phyloP scores from a whole-genome alignment of 2,329 filamentous ascomycete genomes.

The Xylariales sp. region DNA sequence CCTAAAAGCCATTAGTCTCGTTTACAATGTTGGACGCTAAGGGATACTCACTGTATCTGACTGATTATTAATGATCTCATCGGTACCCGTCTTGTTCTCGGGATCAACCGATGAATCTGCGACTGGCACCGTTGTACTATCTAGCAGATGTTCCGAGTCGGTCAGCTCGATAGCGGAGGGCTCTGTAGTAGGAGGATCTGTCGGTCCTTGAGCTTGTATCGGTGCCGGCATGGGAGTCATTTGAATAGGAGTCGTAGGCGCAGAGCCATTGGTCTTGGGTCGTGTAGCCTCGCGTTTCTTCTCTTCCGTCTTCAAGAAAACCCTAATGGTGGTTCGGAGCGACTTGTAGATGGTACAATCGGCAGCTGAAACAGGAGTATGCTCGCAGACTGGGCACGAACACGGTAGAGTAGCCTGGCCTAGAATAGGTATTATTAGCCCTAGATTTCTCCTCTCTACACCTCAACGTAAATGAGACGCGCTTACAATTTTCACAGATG shows the following conservation, averaged over 20 bases:
- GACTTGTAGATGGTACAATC: slow-evolving; percentile 91
- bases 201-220: slow-evolving; percentile 46
- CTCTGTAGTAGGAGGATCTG: slow-evolving; percentile 39
- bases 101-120: slow-evolving; percentile 25
- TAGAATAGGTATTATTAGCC: slow-evolving; percentile 53
- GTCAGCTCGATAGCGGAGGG: slow-evolving; percentile 25
- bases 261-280: slow-evolving; percentile 58
- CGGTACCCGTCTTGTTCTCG: slow-evolving; percentile 12
- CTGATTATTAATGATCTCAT: slow-evolving; percentile 14
- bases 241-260: slow-evolving; percentile 57
- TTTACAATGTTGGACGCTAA: background rate
- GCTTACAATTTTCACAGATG: slow-evolving; percentile 89
- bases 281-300: slow-evolving; percentile 82
- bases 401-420: slow-evolving; percentile 80
- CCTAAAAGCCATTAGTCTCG: slow-evolving; percentile 32
- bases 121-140: slow-evolving; percentile 17
- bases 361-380: slow-evolving; percentile 85
- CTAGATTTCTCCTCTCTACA: background rate
- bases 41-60: slow-evolving; percentile 28
- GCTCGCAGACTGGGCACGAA: slow-evolving; percentile 92
- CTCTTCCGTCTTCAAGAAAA: slow-evolving; percentile 89
- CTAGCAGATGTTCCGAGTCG: slow-evolving; percentile 31
- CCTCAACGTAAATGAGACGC: slow-evolving; percentile 26
- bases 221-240: slow-evolving; percentile 53
- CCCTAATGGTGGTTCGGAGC: slow-evolving; percentile 89